Evolutionary conservation across 2,329 filamentous ascomycete species (phyloP), one percentile per base, ranked within the genome.

Genomic region (Magnaporthiopsis poae): DNA sequence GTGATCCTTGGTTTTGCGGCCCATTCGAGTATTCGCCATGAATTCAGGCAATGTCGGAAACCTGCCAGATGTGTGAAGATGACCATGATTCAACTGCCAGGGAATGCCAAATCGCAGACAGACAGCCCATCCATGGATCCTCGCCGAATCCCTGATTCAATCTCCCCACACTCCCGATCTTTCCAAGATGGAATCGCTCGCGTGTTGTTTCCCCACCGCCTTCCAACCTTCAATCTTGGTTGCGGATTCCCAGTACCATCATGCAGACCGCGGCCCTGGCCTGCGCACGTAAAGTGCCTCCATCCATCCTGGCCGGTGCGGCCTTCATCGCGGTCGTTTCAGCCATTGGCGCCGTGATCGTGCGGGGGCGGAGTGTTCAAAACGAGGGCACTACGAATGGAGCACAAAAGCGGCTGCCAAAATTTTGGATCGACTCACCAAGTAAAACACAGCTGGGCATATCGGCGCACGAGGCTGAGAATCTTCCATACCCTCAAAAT

Each of bases 401-500:
- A 56, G 46, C 18, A 56, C 25, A 56, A n/a, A 5, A 21, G 46
- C 21, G 21, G n/a, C 21, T 21, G 21, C 21, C 46, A 21, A 52
- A 5, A 9, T n/a, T 56, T 25, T 69, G 63, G 56, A 31, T 65
- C 27, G 31, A 39, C 60, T 82, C 78, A 46, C 82, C 83, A 39
- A 76, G 82, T 46, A 78, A 74, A 66, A 80, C 79, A 27, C 74
- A 76, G 60, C 76, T 76, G 13, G 68, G 69, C 8, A 70, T 79
- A 13, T 74, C 78, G 21, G 70, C 73, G 61, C 74, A 74, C 15
- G 77, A 80, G 68, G 70, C 78, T 25, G 73, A 74, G 62, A 70
- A 74, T 5, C 71, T 84, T 29, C 83, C 86, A 2, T 92, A 95
- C 74, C 90, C 90, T 1, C 86, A 86, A 3, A 83, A 91, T 75